These are phyloP conservation scores for Iberis amara DNA, from an alignment of 441 rosid species.

Conservation along the genomic window DNA sequence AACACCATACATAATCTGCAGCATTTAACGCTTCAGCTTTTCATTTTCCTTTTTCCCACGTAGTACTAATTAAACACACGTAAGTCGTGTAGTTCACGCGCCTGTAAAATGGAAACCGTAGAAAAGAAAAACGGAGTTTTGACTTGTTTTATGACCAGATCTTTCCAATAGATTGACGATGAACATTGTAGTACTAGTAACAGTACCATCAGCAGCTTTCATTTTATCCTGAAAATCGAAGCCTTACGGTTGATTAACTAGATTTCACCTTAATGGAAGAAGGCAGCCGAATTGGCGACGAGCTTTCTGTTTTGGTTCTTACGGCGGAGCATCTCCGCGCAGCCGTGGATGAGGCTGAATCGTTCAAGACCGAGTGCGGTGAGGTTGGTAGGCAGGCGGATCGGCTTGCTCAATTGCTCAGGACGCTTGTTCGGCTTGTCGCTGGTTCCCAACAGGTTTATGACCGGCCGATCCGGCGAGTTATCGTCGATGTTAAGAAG, in stretches of 20 bases:
- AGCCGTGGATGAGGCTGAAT: conserved; percentile 43
- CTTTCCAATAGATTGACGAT: not conserved
- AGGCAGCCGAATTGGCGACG: conserved; percentile 51
- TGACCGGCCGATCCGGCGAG: conserved; percentile 58
- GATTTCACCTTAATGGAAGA: conserved; percentile 26
- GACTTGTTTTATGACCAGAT: not conserved
- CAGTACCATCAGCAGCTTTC: not conserved
- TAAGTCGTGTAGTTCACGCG: conserved; percentile 22
- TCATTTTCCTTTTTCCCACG: not conserved
- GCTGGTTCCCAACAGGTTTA: conserved; percentile 39
- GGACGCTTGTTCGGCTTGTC: conserved; percentile 41
- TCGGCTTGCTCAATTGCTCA: conserved; percentile 52
- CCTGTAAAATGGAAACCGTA: conserved; percentile 24
- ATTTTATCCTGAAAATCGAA: not conserved
- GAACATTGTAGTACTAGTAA: not conserved
- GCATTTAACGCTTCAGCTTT: not conserved
- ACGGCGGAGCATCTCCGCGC: conserved; percentile 44
- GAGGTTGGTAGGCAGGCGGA: conserved; percentile 50
- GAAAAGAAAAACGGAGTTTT: conserved; percentile 8
- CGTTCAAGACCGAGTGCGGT: conserved; percentile 41
- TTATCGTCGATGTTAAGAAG: conserved; percentile 41
- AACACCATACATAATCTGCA: no score
- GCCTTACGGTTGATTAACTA: not conserved
- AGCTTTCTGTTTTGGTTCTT: conserved; percentile 35
- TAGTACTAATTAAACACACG: conserved; percentile 13